Evolutionary conservation across 2,329 filamentous ascomycete genomes (phyloP), one percentile per base, ranked within the genome.

Genomic region (Aspergillus fijiensis): DNA sequence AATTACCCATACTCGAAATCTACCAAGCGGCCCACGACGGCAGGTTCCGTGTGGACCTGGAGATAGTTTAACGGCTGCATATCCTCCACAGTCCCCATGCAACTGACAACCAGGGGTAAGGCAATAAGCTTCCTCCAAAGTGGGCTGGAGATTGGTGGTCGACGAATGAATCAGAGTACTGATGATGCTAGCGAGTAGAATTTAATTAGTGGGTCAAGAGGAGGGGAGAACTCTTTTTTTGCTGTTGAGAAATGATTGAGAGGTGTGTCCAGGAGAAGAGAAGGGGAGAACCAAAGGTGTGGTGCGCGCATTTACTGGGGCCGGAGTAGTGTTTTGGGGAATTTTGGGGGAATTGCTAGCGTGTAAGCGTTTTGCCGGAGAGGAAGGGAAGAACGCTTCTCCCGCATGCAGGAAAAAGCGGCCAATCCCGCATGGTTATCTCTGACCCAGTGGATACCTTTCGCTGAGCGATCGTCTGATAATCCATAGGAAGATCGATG

Each of bases 31-130:
- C 42, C 42, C 53, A 31, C 19, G 39, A 47, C 53, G 53, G 53
- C 53, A 55, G 53, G 14, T 55, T 47, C 53, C 53, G 53, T 55
- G 53, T 55, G 53, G 53, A 55, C 42, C 53, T 49, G 53, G 42
- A 27, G 42, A 25, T 33, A 23, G 51, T 53, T 53, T 19, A 42
- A 39, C 45, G 27, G 53, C 33, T 35, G 45, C 19, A 47, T 47
- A 45, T 55, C 31, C n/a, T 55, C n/a, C 27, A 55, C 31, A 29
- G 9, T 29, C 27, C 27, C 27, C 27, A 19, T 55, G 27, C 39
- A 16, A 19, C 16, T 45, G 39, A 45, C 39, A 45, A 19, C 39
- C 39, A 45, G 39, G 39, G 39, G 39, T 45, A 7, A 45, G 39
- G 39, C 12, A 45, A 45, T 45, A 19, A 45, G 39, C 39, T 45